phyloP scores from a whole-genome alignment of 495 filamentous ascomycete species.

The Talaromyces thailandensis region DNA sequence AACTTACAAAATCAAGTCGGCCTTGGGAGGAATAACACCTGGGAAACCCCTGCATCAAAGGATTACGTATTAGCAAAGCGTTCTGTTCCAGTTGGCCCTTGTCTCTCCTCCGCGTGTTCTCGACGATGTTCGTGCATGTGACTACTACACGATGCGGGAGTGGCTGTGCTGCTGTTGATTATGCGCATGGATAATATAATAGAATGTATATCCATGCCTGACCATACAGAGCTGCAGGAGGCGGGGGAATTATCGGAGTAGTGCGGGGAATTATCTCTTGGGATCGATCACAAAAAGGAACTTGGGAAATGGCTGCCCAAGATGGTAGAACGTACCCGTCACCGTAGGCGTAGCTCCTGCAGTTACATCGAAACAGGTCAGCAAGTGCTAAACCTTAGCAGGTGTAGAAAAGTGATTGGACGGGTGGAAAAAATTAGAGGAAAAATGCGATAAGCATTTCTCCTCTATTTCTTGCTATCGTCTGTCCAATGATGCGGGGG shows the following conservation, averaged over 20 bases:
- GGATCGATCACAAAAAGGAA: background rate
- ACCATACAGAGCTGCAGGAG: background rate
- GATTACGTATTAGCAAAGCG: constrained; percentile 7
- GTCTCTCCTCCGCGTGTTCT: background rate
- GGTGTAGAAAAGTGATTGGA: constrained; percentile 7
- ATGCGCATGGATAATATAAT: background rate
- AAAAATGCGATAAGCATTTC: background rate
- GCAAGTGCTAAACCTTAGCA: background rate
- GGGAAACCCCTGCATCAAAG: constrained; percentile 49
- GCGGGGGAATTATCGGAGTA: background rate
- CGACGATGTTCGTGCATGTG: background rate
- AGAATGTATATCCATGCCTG: background rate
- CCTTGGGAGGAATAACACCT: constrained; percentile 45
- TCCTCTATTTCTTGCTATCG: background rate
- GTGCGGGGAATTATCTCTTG: background rate
- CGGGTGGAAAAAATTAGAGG: background rate
- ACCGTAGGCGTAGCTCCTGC: constrained; percentile 73
- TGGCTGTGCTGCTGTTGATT: background rate
- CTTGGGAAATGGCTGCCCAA: background rate
- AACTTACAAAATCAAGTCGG: constrained; percentile 45
- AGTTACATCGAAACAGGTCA: constrained; percentile 15
- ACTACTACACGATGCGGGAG: background rate
- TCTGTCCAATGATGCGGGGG: background rate
- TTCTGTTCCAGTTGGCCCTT: background rate
- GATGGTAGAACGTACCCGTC: constrained; percentile 41